Evolutionary conservation across 2,329 filamentous ascomycete genomes (phyloP).

Genomic region (Botrytis paeoniae): DNA sequence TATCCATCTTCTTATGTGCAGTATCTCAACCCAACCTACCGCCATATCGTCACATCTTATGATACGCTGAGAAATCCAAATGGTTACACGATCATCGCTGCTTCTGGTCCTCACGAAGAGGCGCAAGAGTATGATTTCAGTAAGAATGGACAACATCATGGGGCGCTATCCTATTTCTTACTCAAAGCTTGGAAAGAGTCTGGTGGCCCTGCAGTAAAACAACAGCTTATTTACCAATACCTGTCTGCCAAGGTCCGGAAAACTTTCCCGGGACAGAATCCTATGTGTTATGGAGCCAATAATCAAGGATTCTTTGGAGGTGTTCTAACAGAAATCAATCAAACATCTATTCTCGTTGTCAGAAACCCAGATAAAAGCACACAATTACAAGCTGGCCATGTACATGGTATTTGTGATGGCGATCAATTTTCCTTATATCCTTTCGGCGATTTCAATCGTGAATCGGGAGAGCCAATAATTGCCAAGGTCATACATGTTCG

Average conservation of each 20-base stretch:
- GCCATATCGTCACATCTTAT: not conserved
- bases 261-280: not conserved
- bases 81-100: conserved; percentile 8
- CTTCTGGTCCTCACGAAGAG: conserved; percentile 10
- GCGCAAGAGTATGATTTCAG: not conserved
- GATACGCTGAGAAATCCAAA: conserved; percentile 8
- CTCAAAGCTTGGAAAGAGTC: not conserved
- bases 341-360: too few relatives aligned
- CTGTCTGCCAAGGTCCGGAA: not conserved
- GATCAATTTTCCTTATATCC: not conserved
- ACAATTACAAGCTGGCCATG: conserved; percentile 2
- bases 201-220: not conserved
- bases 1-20: not conserved
- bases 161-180: not conserved
- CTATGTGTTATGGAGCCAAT: not conserved
- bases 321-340: not conserved
- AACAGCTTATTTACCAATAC: not conserved
- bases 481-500: not conserved
- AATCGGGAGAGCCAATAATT: not conserved
- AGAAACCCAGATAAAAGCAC: not conserved
- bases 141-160: not conserved
- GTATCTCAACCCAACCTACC: not conserved
- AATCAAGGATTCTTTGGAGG: not conserved
- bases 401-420: conserved; percentile 3
- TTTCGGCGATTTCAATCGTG: not conserved